These are phyloP conservation scores for Borealophlyctis nickersoniae DNA, from an alignment of 192 early-diverging fungal species.

Conservation along the genomic window DNA sequence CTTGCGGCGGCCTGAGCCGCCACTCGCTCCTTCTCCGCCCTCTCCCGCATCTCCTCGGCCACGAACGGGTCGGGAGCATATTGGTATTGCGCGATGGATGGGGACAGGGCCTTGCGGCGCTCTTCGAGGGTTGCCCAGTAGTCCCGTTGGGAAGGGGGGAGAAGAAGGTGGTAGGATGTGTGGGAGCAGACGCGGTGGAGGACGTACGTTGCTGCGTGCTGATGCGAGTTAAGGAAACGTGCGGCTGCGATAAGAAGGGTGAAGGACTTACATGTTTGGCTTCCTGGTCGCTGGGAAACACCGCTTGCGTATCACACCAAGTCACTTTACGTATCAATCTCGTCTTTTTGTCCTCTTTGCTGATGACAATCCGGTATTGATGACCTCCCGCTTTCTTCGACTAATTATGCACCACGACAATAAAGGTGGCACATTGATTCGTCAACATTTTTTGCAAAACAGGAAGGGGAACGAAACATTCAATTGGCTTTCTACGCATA, in stretches of 20 bases:
- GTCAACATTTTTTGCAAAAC: not conserved
- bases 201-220: constrained; percentile 73
- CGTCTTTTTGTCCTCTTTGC: constrained; percentile 60
- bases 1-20: constrained; percentile 30
- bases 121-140: constrained; percentile 71
- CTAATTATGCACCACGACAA: not conserved
- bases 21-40: constrained; percentile 32
- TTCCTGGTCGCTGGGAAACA: constrained; percentile 44
- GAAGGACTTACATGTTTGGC: constrained; percentile 41
- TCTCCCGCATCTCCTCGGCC: constrained; percentile 45
- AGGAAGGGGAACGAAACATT: no score
- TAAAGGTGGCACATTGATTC: not conserved
- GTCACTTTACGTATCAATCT: constrained; percentile 46
- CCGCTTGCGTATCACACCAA: constrained; percentile 23
- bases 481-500: no score
- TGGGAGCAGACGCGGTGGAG: constrained; percentile 73
- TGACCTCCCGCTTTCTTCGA: constrained; percentile 19
- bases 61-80: constrained; percentile 81
- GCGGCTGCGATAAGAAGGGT: constrained; percentile 19
- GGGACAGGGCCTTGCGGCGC: constrained; percentile 39
- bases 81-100: constrained; percentile 39
- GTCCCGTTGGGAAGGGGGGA: constrained; percentile 71
- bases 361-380: constrained; percentile 42
- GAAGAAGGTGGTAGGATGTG: constrained; percentile 62
- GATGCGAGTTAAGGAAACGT: constrained; percentile 43